Percentiles rank a stretch among this genome's conserved stretches.
phyloP scores from a whole-genome alignment of 164 flowering plant genomes.

The Hamamelis virginiana region DNA sequence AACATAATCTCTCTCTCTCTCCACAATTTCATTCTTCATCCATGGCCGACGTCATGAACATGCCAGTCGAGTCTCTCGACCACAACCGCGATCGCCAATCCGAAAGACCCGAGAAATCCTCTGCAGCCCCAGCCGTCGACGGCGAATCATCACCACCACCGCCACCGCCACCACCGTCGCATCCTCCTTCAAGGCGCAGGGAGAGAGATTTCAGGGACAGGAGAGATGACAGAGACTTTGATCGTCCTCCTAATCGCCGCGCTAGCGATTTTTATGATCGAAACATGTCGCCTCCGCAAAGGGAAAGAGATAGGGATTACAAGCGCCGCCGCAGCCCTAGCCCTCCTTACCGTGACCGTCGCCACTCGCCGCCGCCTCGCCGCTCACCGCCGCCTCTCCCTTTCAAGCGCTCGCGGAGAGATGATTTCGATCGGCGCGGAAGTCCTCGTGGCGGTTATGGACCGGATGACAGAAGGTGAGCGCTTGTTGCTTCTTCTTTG shows the following conservation, averaged over 20 bases:
- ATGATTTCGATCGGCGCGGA: conserved; percentile 4
- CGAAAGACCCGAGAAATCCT: neutral
- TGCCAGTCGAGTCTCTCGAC: neutral
- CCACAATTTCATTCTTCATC: neutral
- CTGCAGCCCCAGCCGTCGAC: neutral
- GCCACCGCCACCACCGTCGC: neutral
- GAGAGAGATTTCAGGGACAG: conserved; percentile 1
- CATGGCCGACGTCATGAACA: conserved; percentile 1
- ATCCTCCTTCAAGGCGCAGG: neutral
- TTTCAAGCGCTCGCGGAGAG: conserved; percentile 4
- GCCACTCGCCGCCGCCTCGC: neutral
- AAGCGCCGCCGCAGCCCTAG: conserved; percentile 8
- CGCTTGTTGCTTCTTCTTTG: too few species aligned
- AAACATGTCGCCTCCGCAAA: neutral
- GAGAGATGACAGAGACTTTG: neutral
- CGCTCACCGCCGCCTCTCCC: neutral
- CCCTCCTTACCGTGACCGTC: conserved; percentile 7
- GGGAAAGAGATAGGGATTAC: neutral
- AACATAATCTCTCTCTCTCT: too few species aligned
- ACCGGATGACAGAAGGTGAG: conserved; percentile 2
- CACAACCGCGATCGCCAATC: too few species aligned
- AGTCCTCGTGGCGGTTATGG: conserved; percentile 3
- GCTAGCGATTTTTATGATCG: neutral
- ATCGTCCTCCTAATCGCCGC: neutral
- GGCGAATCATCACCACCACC: neutral